These are phyloP conservation scores for Hypericum androsaemum DNA, from an alignment of 345 rosid species.

Conservation along the genomic window DNA sequence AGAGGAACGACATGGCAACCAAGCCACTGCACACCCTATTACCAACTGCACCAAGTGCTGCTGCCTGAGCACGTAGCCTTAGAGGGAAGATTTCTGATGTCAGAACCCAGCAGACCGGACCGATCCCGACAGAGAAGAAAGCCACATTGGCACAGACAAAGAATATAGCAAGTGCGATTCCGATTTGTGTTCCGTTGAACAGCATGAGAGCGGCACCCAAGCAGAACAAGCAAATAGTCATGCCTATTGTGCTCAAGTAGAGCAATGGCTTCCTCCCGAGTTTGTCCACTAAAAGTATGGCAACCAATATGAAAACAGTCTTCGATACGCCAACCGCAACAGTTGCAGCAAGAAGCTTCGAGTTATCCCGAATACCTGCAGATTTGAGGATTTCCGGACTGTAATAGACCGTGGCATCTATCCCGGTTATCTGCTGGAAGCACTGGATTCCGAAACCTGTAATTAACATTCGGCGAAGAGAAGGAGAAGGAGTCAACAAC, in stretches of 20 bases:
- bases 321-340: conserved; percentile 70
- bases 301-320: conserved; percentile 52
- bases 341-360: conserved; percentile 61
- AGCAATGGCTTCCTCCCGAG: conserved; percentile 72
- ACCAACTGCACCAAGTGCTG: conserved; percentile 69
- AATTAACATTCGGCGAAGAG: conserved; percentile 15
- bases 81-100: conserved; percentile 75
- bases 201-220: conserved; percentile 48
- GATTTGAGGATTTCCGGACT: conserved; percentile 60
- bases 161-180: conserved; percentile 35
- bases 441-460: conserved; percentile 20
- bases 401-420: conserved; percentile 31
- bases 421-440: conserved; percentile 21
- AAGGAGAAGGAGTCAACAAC: conserved; percentile 14
- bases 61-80: conserved; percentile 69
- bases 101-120: conserved; percentile 79
- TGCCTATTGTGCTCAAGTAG: conserved; percentile 72
- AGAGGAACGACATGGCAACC: conserved; percentile 74
- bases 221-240: conserved; percentile 60
- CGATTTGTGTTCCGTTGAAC: conserved; percentile 34
- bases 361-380: conserved; percentile 51
- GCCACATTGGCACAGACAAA: conserved; percentile 73
- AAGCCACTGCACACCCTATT: conserved; percentile 71
- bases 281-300: conserved; percentile 55
- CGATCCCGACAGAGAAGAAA: conserved; percentile 73